Conservation (phyloP, 108 stramenopile genomes). For the Aureococcus anophagefferens region DNA sequence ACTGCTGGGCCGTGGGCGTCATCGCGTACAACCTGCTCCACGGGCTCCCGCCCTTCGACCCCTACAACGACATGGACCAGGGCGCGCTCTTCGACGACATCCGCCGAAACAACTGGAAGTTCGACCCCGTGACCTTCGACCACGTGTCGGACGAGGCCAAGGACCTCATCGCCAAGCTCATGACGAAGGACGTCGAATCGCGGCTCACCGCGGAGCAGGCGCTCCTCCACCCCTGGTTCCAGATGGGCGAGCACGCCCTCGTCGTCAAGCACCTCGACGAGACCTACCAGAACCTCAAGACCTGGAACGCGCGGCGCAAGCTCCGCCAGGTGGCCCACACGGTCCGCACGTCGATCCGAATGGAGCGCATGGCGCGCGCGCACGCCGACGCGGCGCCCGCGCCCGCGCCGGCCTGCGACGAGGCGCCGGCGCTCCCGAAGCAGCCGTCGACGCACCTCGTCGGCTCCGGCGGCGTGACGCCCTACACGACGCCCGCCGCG, state of each 20-base stretch:
- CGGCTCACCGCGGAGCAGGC: conserved; percentile 44
- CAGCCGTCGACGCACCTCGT: no score
- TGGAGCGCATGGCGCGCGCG: no score
- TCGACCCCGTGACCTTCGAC: conserved; percentile 58
- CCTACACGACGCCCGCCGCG: no score
- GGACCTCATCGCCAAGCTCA: conserved; percentile 54
- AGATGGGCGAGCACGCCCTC: neutral
- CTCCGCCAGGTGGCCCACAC: no score
- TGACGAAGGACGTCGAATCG: conserved; percentile 56
- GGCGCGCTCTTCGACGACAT: conserved; percentile 64
- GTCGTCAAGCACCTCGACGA: neutral
- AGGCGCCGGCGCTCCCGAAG: no score
- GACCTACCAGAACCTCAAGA: neutral
- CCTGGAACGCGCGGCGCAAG: conserved; percentile 32
- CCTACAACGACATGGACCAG: conserved; percentile 88
- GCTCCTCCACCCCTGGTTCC: conserved; percentile 1
- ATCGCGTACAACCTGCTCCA: conserved; percentile 90
- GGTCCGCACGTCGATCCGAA: no score
- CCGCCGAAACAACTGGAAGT: neutral
- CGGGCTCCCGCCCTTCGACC: conserved; percentile 78
- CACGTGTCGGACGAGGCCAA: conserved; percentile 69
- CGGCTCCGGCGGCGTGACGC: no score
- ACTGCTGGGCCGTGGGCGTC: conserved; percentile 94
- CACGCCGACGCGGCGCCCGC: no score
- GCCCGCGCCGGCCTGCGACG: no score